These are phyloP conservation scores for Mortierella polycephala DNA, from an alignment of 371 early-diverging fungal species.

Conservation along the genomic window DNA sequence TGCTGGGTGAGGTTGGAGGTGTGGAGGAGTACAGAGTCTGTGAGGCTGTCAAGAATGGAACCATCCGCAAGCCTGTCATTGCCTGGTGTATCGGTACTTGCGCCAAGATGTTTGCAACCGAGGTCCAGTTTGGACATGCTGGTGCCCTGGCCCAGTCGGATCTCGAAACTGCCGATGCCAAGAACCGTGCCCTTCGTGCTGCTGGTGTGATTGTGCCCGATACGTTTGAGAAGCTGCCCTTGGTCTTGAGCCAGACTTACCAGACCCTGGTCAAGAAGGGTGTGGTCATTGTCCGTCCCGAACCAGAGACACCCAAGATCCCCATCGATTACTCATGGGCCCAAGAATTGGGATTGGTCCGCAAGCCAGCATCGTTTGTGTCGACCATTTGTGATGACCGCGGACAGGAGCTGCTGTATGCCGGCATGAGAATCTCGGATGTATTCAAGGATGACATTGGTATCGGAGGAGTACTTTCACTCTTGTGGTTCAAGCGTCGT, in stretches of 20 bases:
- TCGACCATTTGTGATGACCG: conserved; percentile 99
- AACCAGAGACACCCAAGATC: conserved; percentile 97
- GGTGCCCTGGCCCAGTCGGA: conserved; percentile 97
- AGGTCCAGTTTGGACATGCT: conserved; percentile 98
- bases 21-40: conserved; percentile 96
- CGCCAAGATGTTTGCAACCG: conserved; percentile 97
- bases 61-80: conserved; percentile 96
- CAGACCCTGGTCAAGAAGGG: conserved; percentile 80
- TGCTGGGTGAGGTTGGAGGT: conserved; percentile 98
- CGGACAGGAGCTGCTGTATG: conserved; percentile 97
- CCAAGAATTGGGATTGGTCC: conserved; percentile 96
- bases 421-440: conserved; percentile 97
- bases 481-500: conserved; percentile 98
- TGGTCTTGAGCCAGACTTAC: conserved; percentile 81
- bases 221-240: conserved; percentile 95
- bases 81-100: conserved; percentile 99
- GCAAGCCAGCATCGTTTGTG: conserved; percentile 98
- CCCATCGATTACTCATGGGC: conserved; percentile 99
- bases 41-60: conserved; percentile 88
- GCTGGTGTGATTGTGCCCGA: conserved; percentile 95
- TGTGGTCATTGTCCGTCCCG: conserved; percentile 74
- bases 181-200: conserved; percentile 89
- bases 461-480: conserved; percentile 95
- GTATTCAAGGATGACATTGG: conserved; percentile 98
- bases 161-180: conserved; percentile 96